Evolutionary conservation across 768 basidiomycete species (phyloP).

Genomic region (Amanita thiersii): DNA sequence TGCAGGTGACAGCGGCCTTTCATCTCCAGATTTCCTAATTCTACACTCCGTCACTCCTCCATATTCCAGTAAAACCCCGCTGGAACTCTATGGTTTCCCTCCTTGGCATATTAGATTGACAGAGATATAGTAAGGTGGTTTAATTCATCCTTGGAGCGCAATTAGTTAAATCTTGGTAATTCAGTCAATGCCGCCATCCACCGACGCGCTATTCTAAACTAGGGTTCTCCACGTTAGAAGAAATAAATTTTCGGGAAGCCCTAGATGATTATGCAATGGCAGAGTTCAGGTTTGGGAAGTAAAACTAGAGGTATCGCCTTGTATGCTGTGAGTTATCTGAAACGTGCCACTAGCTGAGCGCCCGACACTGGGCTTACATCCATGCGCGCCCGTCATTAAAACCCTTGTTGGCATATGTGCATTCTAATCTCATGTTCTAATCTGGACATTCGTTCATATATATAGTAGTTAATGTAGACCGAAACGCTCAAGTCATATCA

Average conservation of each 20-base stretch:
- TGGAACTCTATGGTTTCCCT: slow-evolving; percentile 71
- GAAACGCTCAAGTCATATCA: no score
- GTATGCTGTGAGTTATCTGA: slow-evolving; percentile 1
- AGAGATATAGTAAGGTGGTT: slow-evolving; percentile 61
- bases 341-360: not conserved
- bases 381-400: no score
- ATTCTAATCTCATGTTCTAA: no score
- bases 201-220: no score
- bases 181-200: no score
- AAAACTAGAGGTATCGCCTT: slow-evolving; percentile 12
- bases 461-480: no score
- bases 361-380: not conserved
- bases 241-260: slow-evolving; percentile 56
- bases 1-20: slow-evolving; percentile 44
- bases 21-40: slow-evolving; percentile 72
- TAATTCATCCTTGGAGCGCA: not conserved
- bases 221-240: slow-evolving; percentile 28
- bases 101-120: slow-evolving; percentile 83
- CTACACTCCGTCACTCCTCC: slow-evolving; percentile 47
- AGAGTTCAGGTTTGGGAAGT: slow-evolving; percentile 76
- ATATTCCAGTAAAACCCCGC: slow-evolving; percentile 30
- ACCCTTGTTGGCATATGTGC: no score
- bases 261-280: slow-evolving; percentile 67
- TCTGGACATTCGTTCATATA: no score
- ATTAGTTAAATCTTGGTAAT: not conserved